These are phyloP conservation scores for Salicornia ramosissima DNA, from an alignment of 148 eudicot genomes.

Conservation along the genomic window DNA sequence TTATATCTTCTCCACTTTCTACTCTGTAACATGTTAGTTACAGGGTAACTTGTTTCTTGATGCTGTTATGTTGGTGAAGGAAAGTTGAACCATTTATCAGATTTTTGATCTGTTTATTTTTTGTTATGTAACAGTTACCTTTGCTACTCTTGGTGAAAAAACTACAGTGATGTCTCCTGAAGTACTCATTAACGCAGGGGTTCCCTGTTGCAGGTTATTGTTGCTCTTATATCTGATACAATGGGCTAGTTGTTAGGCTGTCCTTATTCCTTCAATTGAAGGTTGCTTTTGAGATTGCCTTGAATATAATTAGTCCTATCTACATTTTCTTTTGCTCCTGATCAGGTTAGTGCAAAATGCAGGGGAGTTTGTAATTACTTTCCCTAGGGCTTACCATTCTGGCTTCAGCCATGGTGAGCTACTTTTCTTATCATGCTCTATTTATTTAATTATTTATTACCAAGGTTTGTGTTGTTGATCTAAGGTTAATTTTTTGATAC, in stretches of 20 bases:
- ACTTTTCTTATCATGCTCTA: neutral
- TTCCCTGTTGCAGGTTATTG: slow-evolving; percentile 97
- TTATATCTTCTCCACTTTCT: neutral
- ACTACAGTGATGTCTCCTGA: slow-evolving; percentile 99
- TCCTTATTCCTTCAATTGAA: neutral
- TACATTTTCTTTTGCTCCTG: slow-evolving; percentile 25
- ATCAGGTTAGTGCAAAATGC: slow-evolving; percentile 94
- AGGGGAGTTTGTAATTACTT: slow-evolving; percentile 97
- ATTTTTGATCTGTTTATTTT: slow-evolving; percentile 6
- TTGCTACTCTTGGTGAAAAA: slow-evolving; percentile 87
- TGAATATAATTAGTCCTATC: slow-evolving; percentile 11
- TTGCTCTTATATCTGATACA: neutral
- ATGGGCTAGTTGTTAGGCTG: neutral
- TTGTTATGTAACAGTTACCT: slow-evolving; percentile 58
- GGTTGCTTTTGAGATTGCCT: neutral
- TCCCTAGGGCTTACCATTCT: slow-evolving; percentile 96
- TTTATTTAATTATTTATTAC: neutral
- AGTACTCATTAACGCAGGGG: slow-evolving; percentile 79
- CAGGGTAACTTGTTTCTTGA: neutral
- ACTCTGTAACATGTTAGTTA: neutral
- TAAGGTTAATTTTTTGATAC: slow-evolving; percentile 17
- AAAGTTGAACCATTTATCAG: neutral
- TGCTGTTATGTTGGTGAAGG: neutral
- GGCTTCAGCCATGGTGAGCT: slow-evolving; percentile 93
- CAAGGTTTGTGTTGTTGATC: neutral